These are phyloP conservation scores for Gymnopus androsaceus DNA, from an alignment of 1,284 basidiomycete species.

Conservation along the genomic window DNA sequence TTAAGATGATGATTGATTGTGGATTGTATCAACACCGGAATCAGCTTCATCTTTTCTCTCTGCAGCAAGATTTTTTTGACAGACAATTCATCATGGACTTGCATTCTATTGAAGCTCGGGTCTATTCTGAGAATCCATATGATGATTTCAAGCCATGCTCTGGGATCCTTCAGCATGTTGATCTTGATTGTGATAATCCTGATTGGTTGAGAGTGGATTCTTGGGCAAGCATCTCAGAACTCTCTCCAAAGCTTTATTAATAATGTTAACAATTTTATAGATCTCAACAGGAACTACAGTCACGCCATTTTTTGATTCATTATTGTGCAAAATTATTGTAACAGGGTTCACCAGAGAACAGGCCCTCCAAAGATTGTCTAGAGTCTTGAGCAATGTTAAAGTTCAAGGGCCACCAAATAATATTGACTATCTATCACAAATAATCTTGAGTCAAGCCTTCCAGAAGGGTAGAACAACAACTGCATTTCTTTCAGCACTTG, in stretches of 20 bases:
- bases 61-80: conserved; percentile 11
- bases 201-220: conserved; percentile 57
- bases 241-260: not conserved
- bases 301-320: conserved; percentile 60
- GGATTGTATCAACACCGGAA: conserved; percentile 39
- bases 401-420: conserved; percentile 60
- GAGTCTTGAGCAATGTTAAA: conserved; percentile 37
- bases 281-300: conserved; percentile 54
- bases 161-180: conserved; percentile 61
- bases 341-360: conserved; percentile 41
- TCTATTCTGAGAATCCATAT: conserved; percentile 70
- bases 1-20: conserved; percentile 66
- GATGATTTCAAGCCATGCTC: conserved; percentile 61
- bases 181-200: conserved; percentile 34
- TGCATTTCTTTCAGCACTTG: conserved; percentile 52
- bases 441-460: conserved; percentile 46
- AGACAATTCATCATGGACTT: not conserved
- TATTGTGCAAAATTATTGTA: conserved; percentile 58
- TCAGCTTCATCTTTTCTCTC: conserved; percentile 21
- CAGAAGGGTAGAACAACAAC: conserved; percentile 54
- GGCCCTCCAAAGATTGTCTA: conserved; percentile 40
- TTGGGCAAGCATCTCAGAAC: conserved; percentile 42
- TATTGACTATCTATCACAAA: conserved; percentile 49
- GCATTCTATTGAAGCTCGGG: conserved; percentile 63
- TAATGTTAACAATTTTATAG: conserved; percentile 26